Evolutionary conservation across 306 rosid genomes (phyloP).

Genomic region (Citrullus mucosospermus): DNA sequence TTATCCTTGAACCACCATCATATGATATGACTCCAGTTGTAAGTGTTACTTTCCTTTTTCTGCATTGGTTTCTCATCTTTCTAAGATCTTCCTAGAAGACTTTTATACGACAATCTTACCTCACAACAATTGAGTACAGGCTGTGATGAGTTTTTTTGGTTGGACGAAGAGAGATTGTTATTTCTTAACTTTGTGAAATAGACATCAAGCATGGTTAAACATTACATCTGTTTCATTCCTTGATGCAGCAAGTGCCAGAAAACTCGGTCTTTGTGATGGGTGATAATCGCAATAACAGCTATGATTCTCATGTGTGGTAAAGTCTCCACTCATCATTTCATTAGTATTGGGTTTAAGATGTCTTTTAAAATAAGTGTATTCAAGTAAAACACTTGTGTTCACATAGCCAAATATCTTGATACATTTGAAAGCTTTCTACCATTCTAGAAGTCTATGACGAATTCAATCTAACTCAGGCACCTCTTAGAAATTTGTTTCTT

Average conservation of each 20-base stretch:
- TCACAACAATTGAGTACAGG: not conserved
- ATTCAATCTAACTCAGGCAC: not conserved
- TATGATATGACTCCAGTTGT: constrained; percentile 78
- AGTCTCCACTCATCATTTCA: constrained; percentile 2
- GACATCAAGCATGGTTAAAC: not conserved
- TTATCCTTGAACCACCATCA: constrained; percentile 63
- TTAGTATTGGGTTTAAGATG: not conserved
- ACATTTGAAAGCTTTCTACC: not conserved
- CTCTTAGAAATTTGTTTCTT: not conserved
- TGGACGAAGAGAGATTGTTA: not conserved
- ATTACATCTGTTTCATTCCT: constrained; percentile 7
- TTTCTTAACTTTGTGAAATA: not conserved
- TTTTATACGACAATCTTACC: not conserved
- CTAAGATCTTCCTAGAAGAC: not conserved
- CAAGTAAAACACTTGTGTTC: not conserved
- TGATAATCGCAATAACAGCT: constrained; percentile 96
- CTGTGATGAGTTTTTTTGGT: not conserved
- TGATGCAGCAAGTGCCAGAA: constrained; percentile 68
- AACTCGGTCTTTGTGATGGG: constrained; percentile 92
- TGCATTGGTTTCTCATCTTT: not conserved
- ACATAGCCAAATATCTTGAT: not conserved
- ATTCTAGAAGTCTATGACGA: not conserved
- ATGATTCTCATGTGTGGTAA: constrained; percentile 93
- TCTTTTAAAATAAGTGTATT: not conserved
- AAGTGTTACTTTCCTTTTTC: constrained; percentile 20